phyloP scores from a whole-genome alignment of 2,329 filamentous ascomycete species.

The Acrocalymma vagum region DNA sequence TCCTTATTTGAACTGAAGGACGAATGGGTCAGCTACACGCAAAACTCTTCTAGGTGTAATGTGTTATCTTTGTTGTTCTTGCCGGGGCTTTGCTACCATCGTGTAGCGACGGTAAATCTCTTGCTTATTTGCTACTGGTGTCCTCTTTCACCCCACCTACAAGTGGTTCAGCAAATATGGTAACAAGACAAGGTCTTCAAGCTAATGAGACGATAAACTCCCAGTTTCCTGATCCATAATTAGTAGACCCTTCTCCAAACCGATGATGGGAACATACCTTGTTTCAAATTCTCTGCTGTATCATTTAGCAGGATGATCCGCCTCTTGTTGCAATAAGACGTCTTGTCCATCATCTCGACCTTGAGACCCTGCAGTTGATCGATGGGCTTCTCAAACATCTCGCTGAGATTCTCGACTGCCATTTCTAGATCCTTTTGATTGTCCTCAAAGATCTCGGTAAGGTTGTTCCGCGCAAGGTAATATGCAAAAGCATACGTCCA shows the following conservation, averaged over 20 bases:
- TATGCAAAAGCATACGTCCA: constrained; percentile 99
- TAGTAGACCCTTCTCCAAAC: constrained; percentile 8
- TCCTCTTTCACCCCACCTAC: too few species aligned
- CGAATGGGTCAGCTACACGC: too few species aligned
- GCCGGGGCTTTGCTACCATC: too few species aligned
- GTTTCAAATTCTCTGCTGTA: constrained; percentile 89
- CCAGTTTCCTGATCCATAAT: constrained; percentile 35
- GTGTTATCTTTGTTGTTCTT: too few species aligned
- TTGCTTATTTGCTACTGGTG: too few species aligned
- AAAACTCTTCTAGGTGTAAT: too few species aligned
- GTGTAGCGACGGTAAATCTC: too few species aligned
- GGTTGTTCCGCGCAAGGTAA: constrained; percentile 94
- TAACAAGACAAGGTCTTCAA: constrained; percentile 14
- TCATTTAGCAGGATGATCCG: constrained; percentile 89
- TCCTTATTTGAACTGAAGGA: too few species aligned
- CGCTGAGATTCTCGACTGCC: constrained; percentile 95
- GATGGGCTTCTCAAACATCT: constrained; percentile 99
- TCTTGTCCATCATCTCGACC: constrained; percentile 99
- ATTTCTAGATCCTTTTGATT: constrained; percentile 98
- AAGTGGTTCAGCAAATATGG: too few species aligned
- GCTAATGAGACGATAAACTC: constrained; percentile 39
- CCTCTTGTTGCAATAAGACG: constrained; percentile 92
- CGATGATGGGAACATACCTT: constrained; percentile 67
- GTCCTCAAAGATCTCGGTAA: constrained; percentile 97
- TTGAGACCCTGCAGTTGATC: constrained; percentile 84